A percentile compares a stretch with the other conserved stretches of the same genome.
phyloP scores from a whole-genome alignment of 306 rosid genomes.

The Cyclanthera cordifolia region DNA sequence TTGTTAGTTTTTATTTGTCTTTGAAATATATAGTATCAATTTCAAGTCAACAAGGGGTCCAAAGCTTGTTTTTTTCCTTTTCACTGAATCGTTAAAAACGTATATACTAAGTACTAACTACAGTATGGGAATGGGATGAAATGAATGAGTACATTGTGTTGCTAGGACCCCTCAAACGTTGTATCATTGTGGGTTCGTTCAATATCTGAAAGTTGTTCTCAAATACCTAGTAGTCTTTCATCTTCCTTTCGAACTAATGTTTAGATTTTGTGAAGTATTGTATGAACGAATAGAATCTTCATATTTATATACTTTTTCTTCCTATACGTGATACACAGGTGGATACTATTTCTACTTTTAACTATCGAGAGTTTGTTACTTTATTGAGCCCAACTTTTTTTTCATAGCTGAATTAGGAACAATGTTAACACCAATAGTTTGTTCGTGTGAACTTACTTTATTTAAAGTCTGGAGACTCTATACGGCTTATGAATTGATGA shows the following conservation, averaged over 20 bases:
- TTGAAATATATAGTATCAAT: background rate
- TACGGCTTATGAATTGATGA: background rate
- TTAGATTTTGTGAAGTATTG: background rate
- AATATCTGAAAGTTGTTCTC: background rate
- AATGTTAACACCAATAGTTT: background rate
- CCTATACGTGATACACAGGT: background rate
- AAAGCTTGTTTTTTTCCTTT: background rate
- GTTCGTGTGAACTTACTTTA: background rate
- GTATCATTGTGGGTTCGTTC: background rate
- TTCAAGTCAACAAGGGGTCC: background rate
- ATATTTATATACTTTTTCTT: background rate
- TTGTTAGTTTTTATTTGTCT: constrained; percentile 2
- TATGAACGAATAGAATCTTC: background rate
- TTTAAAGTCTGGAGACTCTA: background rate
- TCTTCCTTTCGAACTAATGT: background rate
- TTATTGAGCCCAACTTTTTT: background rate
- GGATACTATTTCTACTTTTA: background rate
- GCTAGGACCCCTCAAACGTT: background rate
- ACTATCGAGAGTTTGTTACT: background rate
- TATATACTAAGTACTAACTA: background rate
- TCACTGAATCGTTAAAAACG: background rate
- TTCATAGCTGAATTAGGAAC: background rate
- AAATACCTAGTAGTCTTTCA: background rate
- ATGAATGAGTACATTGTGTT: background rate
- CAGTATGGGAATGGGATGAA: background rate